Base-by-base conservation (phyloP, 768 basidiomycete species). In the Sarcodon aspratus region DNA sequence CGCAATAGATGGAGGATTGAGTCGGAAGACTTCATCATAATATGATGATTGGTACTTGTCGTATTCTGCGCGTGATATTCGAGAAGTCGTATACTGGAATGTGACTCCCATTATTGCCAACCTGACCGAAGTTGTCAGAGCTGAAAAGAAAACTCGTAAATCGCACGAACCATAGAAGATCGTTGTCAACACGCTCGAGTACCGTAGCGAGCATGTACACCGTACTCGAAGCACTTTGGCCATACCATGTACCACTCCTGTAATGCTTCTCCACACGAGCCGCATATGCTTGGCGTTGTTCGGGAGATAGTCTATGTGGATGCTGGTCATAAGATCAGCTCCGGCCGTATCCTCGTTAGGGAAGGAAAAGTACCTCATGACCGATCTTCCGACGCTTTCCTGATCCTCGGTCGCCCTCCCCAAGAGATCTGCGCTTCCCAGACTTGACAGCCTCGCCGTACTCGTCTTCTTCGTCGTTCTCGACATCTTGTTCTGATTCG, bases 71-170 rank as follows among this genome's bases (percentile, higher is more conserved):
- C 93, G 80, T 52, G 94, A 86, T 69, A 97, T 90, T 57, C 85
- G 83, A 46, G 88, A 80, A 32, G 86, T 80, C 38, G 77, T 77
- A 62, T 97, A 98, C 68, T 99, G 96, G 62, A 80, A 83, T 13
- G 96, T 98, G 33, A 97, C 73, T 38, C 93, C 92, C 43, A 98
- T 74, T 54, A 97, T 92, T 8, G 93, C 90, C 33, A 94, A 74
- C 91, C 91, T 93, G 60, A 15, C 9, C 15, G 13, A 36, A 21
- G 8, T 9, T 15, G 18, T 48, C 52, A 53, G 51, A 47, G 18
- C 9, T 12, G 42, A 38, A 36, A n/a, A 15, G 9, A 27, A 42
- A 15, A 42, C 40, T 15, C 9, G 40, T 13, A 9, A 13, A 8
- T 8, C 2, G 12, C 45, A 55, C 72, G 45, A 58, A 92, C 96